phyloP scores from a whole-genome alignment of 1,139 yeast species.

The Saccharomyces hybrid region DNA sequence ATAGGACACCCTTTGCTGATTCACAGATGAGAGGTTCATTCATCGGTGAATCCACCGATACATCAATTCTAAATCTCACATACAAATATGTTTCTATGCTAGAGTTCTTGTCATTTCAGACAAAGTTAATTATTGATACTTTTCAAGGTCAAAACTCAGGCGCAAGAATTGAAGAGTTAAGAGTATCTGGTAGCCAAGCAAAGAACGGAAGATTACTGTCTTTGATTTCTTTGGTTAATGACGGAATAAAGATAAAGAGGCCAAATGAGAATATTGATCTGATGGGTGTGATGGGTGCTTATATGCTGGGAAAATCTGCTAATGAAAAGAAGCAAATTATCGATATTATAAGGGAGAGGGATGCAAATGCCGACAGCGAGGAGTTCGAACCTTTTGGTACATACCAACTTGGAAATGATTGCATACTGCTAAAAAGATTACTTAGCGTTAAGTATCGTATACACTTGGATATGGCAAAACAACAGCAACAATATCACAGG shows the following conservation, averaged over 20 bases:
- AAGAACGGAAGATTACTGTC: conserved; percentile 39
- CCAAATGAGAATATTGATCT: conserved; percentile 21
- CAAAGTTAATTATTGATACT: conserved; percentile 35
- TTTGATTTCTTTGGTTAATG: conserved; percentile 26
- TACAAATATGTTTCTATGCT: conserved; percentile 39
- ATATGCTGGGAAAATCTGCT: conserved; percentile 27
- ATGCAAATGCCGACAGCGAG: neutral
- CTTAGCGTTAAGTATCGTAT: conserved; percentile 32
- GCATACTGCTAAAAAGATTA: conserved; percentile 10
- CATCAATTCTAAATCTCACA: conserved; percentile 30
- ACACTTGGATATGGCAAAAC: conserved; percentile 35
- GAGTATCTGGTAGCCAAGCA: conserved; percentile 47
- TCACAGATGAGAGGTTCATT: conserved; percentile 42
- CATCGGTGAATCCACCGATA: conserved; percentile 39
- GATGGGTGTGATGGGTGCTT: conserved; percentile 38
- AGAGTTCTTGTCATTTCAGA: conserved; percentile 47
- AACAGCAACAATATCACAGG: conserved; percentile 31
- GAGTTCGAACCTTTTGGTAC: neutral
- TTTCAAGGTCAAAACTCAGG: conserved; percentile 18
- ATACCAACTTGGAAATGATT: neutral
- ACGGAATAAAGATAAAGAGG: conserved; percentile 9
- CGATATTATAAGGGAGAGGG: neutral
- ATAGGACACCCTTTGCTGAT: conserved; percentile 48
- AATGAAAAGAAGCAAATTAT: neutral
- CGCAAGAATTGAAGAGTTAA: conserved; percentile 30